These are phyloP conservation scores for Mycosarcoma mackinlayi DNA, from an alignment of 1,284 basidiomycete genomes.

Conservation along the genomic window DNA sequence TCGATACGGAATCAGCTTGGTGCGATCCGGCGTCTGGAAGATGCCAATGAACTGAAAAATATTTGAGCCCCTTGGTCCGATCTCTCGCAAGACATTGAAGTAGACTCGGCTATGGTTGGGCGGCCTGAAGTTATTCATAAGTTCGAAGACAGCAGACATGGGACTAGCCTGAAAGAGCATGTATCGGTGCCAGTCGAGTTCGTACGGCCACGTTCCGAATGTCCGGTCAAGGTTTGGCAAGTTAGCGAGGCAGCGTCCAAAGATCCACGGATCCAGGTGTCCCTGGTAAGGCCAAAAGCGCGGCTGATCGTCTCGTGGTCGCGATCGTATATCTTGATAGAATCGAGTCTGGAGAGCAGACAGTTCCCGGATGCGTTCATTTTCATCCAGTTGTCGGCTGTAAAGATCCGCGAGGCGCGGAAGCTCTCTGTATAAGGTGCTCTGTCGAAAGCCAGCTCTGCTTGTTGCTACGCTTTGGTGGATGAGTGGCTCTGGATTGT, in stretches of 20 bases:
- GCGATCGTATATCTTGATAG: neutral
- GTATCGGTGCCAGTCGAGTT: neutral
- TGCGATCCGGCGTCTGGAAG: neutral
- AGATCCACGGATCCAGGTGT: neutral
- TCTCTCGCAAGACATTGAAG: slow-evolving; percentile 1
- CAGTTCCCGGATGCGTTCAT: neutral
- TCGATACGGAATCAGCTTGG: neutral
- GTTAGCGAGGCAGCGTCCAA: neutral
- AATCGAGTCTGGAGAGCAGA: neutral
- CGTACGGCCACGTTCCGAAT: neutral
- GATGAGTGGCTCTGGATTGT: too few relatives aligned
- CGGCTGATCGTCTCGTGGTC: neutral
- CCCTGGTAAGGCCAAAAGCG: neutral
- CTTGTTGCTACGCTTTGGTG: too few relatives aligned
- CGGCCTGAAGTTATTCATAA: neutral
- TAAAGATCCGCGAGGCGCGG: neutral
- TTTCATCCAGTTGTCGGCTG: neutral
- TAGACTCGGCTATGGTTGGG: neutral
- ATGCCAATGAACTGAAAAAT: neutral
- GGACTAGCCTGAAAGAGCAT: neutral
- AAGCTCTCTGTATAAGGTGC: too few relatives aligned
- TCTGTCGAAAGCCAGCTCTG: too few relatives aligned
- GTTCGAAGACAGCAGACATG: neutral
- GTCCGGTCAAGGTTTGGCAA: neutral
- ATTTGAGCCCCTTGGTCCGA: neutral